Evolutionary conservation across 164 flowering plant species (phyloP), one percentile per base, ranked within the genome.

Genomic region (Santalum album): DNA sequence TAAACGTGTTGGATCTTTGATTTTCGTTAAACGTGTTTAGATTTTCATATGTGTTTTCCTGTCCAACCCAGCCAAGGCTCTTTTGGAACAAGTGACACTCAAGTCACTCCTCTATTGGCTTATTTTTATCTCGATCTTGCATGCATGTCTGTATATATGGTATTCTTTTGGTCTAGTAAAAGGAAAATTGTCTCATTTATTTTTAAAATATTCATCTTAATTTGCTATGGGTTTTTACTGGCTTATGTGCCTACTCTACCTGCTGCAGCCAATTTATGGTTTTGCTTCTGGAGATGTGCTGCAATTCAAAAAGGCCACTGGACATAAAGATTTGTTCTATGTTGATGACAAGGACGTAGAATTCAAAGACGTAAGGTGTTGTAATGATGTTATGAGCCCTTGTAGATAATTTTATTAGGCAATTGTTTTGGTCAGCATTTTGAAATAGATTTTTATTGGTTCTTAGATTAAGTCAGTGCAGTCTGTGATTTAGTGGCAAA

Each of bases 301-400:
- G 72, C 74, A 78, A 55, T 87, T 90, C 71, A 90, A 86, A 59
- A 78, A 80, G 73, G 99, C 92, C 22, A 82, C 69, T 49, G 97
- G 90, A n/a, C 80, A 80, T 46, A 82, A 82, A 66, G 96, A 84
- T 78, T 68, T 94, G 60, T 90, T 79, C 72, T 94, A 85, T 62
- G 67, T 90, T 53, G 89, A 84, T 43, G 97, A 94, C 74, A 84
- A 75, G 66, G 97, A 87, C 68, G 78, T 94, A 16, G 95, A 94
- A 43, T 78, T 94, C 36, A 90, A 84, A 76, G 80, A 85, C 53
- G 99, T 92, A 75, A 75, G 83, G 35, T 40, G 15, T 50, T 56
- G 1, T 57, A 10, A 12, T 53, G n/a, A 24, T 26, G 21, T 21
- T 1, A 38, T 14, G 2, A 14, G 9, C 14, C 3, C 14, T 17